Percentiles rank a stretch among this genome's conserved stretches.
phyloP scores from a whole-genome alignment of 805 yeast species.

The Myxozyma geophila region DNA sequence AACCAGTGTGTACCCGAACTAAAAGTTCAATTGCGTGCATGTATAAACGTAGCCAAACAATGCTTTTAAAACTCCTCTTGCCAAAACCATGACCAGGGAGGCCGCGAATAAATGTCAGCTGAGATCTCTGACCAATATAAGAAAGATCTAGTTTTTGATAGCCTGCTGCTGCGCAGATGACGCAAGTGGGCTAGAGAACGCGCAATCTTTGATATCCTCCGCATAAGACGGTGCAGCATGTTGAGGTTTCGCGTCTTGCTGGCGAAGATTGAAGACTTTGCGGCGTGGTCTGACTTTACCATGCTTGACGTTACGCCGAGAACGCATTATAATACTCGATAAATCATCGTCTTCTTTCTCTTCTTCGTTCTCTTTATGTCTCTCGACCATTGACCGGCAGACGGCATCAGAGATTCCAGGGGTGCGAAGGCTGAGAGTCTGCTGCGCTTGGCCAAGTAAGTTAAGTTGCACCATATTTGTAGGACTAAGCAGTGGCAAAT shows the following conservation, averaged over 20 bases:
- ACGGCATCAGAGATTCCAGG: conserved; percentile 62
- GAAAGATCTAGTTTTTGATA: conserved; percentile 4
- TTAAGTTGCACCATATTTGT: conserved; percentile 70
- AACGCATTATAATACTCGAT: conserved; percentile 31
- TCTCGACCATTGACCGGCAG: conserved; percentile 53
- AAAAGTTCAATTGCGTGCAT: no score
- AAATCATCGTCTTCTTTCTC: conserved; percentile 33
- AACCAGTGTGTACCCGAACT: no score
- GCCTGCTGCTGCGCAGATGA: conserved; percentile 10
- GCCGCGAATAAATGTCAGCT: no score
- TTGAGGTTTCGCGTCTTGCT: conserved; percentile 4
- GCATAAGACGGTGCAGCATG: conserved; percentile 8
- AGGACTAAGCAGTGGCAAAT: conserved; percentile 64
- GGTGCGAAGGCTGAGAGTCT: conserved; percentile 73
- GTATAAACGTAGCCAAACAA: no score
- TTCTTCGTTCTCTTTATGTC: conserved; percentile 29
- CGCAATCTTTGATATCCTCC: conserved; percentile 2
- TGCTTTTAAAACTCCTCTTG: no score
- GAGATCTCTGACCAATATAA: no score
- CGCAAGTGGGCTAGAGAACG: not conserved
- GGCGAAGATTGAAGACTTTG: conserved; percentile 30
- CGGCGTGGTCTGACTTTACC: conserved; percentile 29
- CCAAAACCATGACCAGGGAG: no score
- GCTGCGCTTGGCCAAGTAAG: conserved; percentile 72
- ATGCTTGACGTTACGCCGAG: conserved; percentile 31